Evolutionary conservation across 2,329 filamentous ascomycete genomes (phyloP).

Genomic region (Pyricularia sp.): DNA sequence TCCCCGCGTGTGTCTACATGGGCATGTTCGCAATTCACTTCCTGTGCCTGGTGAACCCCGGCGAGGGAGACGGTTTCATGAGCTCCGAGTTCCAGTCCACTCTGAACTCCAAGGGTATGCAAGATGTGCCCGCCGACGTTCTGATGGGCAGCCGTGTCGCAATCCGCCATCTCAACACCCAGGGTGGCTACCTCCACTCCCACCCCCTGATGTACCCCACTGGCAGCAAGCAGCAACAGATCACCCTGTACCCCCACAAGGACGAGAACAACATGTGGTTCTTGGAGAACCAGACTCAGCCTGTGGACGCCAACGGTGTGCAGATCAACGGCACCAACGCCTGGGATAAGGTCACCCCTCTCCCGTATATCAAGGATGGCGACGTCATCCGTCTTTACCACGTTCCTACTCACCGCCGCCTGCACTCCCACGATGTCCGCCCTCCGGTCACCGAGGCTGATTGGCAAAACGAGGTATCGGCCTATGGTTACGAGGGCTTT

Average conservation of each 20-base stretch:
- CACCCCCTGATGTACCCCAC: conserved; percentile 95
- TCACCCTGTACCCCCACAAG: conserved; percentile 97
- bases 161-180: conserved; percentile 90
- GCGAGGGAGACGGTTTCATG: conserved; percentile 98
- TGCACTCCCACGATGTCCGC: conserved; percentile 93
- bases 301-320: conserved; percentile 60
- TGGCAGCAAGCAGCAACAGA: conserved; percentile 96
- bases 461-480: conserved; percentile 93
- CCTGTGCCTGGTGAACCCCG: conserved; percentile 80
- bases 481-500: conserved; percentile 95
- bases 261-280: conserved; percentile 96
- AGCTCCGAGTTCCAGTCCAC: conserved; percentile 98
- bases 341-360: conserved; percentile 55
- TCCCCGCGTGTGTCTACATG: conserved; percentile 85
- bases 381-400: conserved; percentile 76
- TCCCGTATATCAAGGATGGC: conserved; percentile 63
- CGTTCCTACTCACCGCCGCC: conserved; percentile 65
- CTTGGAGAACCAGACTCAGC: conserved; percentile 92
- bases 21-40: conserved; percentile 98
- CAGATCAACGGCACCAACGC: conserved; percentile 68
- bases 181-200: conserved; percentile 94
- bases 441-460: conserved; percentile 75
- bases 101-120: conserved; percentile 92
- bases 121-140: conserved; percentile 85
- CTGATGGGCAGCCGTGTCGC: conserved; percentile 75